phyloP scores from a whole-genome alignment of 352 stramenopile species.

The Globisporangium lucens region DNA sequence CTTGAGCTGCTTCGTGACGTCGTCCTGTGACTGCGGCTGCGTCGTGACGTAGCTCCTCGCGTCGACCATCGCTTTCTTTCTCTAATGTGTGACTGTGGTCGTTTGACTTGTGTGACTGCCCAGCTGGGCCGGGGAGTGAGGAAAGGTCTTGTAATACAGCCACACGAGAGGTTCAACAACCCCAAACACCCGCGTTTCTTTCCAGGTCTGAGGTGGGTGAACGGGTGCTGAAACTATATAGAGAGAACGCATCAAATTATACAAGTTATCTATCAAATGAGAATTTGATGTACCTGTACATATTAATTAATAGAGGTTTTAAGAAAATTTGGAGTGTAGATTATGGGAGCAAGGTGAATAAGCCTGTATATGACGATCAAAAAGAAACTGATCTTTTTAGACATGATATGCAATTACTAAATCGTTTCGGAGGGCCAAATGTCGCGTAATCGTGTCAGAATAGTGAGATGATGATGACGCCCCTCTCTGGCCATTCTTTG shows the following conservation, averaged over 20 bases:
- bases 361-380: not conserved
- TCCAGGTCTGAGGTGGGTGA: not conserved
- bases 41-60: slow-evolving; percentile 1
- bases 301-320: not conserved
- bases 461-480: not conserved
- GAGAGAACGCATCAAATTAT: not conserved
- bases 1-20: not conserved
- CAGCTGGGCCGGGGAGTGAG: not conserved
- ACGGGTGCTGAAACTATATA: not conserved
- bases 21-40: not conserved
- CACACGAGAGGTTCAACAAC: not conserved
- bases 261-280: not conserved
- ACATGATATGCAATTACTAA: not conserved
- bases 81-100: not conserved
- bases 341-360: no score
- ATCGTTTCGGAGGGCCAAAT: not conserved
- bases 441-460: not conserved
- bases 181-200: not conserved
- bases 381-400: not conserved
- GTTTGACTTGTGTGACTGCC: not conserved
- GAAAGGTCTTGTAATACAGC: not conserved
- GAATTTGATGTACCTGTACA: not conserved
- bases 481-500: not conserved
- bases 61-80: slow-evolving; percentile 10
- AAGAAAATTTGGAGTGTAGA: no score